phyloP scores from a whole-genome alignment of 345 rosid species.

The Noccaea bulbosa region DNA sequence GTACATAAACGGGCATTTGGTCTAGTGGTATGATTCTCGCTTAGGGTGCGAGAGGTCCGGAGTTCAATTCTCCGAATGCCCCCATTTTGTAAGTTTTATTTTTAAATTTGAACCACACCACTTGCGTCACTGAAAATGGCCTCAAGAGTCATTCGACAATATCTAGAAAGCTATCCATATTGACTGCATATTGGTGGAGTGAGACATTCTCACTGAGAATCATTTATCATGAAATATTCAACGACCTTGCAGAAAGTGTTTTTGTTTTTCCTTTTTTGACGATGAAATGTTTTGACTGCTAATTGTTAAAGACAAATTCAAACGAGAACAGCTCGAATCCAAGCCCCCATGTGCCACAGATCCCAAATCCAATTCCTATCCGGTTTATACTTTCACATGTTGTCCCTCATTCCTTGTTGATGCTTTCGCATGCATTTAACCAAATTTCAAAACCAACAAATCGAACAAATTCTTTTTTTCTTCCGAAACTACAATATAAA shows the following conservation, averaged over 20 bases:
- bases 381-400: neutral
- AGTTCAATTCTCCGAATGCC: slow-evolving; percentile 82
- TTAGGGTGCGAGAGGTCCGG: slow-evolving; percentile 90
- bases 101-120: neutral
- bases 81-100: neutral
- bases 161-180: no score
- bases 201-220: no score
- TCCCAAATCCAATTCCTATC: neutral
- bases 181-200: no score
- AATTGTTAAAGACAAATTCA: neutral
- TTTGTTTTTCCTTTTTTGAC: no score
- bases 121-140: no score
- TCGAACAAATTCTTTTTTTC: neutral
- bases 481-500: neutral
- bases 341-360: neutral
- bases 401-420: neutral
- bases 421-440: neutral
- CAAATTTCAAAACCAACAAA: neutral
- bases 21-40: slow-evolving; percentile 93
- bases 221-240: neutral
- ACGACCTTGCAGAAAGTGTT: neutral
- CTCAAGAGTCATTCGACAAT: no score
- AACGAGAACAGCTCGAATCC: neutral
- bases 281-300: neutral
- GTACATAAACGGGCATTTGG: slow-evolving; percentile 62